Evolutionary conservation across 106 monocot species (phyloP).

Genomic region (Allium sativum): DNA sequence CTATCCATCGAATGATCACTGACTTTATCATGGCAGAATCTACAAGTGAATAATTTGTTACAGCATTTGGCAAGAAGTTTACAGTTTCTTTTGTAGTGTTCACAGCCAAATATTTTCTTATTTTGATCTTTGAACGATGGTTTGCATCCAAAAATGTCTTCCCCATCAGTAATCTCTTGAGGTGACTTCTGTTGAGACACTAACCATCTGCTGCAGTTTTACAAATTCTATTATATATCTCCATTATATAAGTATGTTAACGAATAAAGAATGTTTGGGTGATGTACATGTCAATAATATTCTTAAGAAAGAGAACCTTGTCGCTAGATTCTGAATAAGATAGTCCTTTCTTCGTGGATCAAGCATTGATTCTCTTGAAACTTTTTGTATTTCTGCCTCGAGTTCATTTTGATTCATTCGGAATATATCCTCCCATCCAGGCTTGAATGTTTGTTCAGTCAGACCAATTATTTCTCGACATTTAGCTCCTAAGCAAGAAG

Average conservation of each 20-base stretch:
- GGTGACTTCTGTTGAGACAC: conserved; percentile 79
- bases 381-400: conserved; percentile 79
- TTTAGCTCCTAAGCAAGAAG: conserved; percentile 24
- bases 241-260: neutral
- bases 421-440: conserved; percentile 93
- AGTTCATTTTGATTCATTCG: conserved; percentile 93
- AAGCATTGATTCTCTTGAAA: conserved; percentile 74
- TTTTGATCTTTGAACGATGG: conserved; percentile 69
- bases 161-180: conserved; percentile 46
- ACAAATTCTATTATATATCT: neutral
- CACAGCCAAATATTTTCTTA: conserved; percentile 67
- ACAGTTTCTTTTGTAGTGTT: conserved; percentile 90
- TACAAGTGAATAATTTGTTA: conserved; percentile 81
- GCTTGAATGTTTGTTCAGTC: conserved; percentile 67
- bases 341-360: conserved; percentile 90
- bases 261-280: neutral
- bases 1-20: conserved; percentile 97
- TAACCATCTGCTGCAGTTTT: conserved; percentile 64
- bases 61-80: conserved; percentile 87
- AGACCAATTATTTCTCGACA: conserved; percentile 49
- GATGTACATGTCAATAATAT: neutral
- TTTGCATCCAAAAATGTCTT: conserved; percentile 39
- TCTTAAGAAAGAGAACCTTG: conserved; percentile 38
- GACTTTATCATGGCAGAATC: conserved; percentile 93
- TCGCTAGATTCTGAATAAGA: conserved; percentile 88